Evolutionary conservation across 202 grass and related monocot species (phyloP), one percentile per base, ranked within the genome.

Genomic region (Saccharum hybrid): DNA sequence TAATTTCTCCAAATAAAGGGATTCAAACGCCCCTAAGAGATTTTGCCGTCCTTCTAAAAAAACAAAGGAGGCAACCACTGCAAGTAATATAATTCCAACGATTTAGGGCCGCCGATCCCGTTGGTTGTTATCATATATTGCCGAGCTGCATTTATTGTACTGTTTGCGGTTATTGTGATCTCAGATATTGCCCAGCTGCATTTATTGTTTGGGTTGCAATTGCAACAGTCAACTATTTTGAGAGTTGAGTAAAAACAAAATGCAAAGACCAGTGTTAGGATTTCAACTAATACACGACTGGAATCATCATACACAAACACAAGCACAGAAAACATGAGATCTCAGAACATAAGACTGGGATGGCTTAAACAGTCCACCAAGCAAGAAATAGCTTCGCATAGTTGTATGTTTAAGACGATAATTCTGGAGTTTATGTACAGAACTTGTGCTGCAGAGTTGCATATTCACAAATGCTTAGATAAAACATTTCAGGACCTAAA

Each of bases 401-500:
- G n/a, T 23, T 69, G 42, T 57, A 73, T 81, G 11, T 39, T 71
- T 60, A 81, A 48, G 52, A 42, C 51, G 33, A 77, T 57, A 37
- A 56, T 72, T 64, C 51, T 49, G 0, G 26, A 19, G 19, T 14
- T 63, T 1, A 38, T 10, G 26, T 64, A 70, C 66, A 88, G 3
- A 70, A 66, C 30, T n/a, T n/a, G 67, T 51, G 18, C 6, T 46
- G 51, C 76, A 4, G 7, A 61, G 18, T 40, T 74, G 56, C 19
- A 40, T 18, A 83, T 83, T 79, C 54, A 87, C 79, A 84, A 1
- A 26, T 36, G 49, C 45, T 88, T 61, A 22, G 40, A 16, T 62
- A 71, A 49, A 46, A 67, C 6, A 48, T 66, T 87, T 15, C 43
- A 71, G 81, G n/a, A 28, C 70, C 81, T 87, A 90, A 79, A 69